A percentile compares a stretch with the other conserved stretches of the same genome.
These are phyloP conservation scores for Solanum rostratum DNA, from an alignment of 257 asterid genomes.

Conservation along the genomic window DNA sequence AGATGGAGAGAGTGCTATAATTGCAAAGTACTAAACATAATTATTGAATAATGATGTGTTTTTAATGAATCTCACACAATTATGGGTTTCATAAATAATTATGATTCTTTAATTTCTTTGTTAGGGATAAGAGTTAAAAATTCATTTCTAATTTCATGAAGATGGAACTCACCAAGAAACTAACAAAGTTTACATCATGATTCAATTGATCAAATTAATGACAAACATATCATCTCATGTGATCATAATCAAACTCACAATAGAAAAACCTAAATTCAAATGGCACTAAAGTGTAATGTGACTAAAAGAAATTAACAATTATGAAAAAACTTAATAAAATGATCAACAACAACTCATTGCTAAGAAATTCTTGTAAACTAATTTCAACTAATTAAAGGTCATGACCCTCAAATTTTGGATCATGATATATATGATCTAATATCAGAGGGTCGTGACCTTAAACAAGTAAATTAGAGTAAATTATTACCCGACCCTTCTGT, in stretches of 20 bases:
- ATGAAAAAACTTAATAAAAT: background rate
- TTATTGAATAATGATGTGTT: background rate
- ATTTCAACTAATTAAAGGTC: background rate
- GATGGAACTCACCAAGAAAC: background rate
- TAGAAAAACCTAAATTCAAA: background rate
- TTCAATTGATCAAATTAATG: background rate
- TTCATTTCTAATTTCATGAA: background rate
- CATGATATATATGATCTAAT: background rate
- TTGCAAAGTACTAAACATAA: background rate
- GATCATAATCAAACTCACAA: constrained; percentile 3
- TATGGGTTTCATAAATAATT: background rate
- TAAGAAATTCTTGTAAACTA: background rate
- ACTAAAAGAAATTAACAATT: background rate
- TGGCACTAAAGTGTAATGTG: background rate
- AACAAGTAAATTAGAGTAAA: background rate
- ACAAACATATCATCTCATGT: background rate
- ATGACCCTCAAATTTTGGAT: background rate
- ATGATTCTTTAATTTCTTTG: background rate
- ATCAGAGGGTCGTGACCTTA: background rate
- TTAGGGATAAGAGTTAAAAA: background rate
- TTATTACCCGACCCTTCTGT: background rate
- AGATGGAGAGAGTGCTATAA: background rate
- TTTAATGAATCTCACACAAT: background rate
- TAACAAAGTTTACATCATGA: background rate
- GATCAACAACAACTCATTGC: background rate